Conservation (phyloP, 2,329 filamentous ascomycete species). For the Fusarium beomiforme region DNA sequence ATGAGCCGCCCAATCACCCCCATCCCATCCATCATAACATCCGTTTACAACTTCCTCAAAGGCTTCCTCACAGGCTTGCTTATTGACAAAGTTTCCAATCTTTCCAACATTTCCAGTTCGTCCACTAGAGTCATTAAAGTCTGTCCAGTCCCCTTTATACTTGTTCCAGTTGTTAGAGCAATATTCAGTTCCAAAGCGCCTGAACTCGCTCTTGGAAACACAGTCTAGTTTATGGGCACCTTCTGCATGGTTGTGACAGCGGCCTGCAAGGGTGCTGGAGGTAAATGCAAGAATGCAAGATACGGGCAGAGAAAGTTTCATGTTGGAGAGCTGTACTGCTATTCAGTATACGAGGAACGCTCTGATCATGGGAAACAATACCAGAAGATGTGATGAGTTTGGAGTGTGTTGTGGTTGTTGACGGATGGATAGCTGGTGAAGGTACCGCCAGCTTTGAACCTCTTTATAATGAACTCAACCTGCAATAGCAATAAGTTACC, state of each 20-base stretch:
- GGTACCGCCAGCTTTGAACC: background rate
- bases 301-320: background rate
- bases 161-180: background rate
- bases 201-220: background rate
- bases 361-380: background rate
- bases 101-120: background rate
- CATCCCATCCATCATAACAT: background rate
- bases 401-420: background rate
- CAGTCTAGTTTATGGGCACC: background rate
- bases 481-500: background rate
- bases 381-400: background rate
- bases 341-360: background rate
- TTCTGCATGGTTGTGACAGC: background rate
- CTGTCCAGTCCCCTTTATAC: background rate
- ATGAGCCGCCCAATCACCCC: background rate
- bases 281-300: background rate
- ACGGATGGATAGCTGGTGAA: background rate
- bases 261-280: background rate
- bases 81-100: background rate
- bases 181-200: background rate
- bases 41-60: background rate
- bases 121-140: background rate
- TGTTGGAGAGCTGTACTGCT: background rate
- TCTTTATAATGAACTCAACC: background rate
- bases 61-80: background rate